Percentiles rank a stretch among this genome's conserved stretches.
Evolutionary conservation across 768 basidiomycete genomes (phyloP).

Genomic region (Sporobolomyces roseus): DNA sequence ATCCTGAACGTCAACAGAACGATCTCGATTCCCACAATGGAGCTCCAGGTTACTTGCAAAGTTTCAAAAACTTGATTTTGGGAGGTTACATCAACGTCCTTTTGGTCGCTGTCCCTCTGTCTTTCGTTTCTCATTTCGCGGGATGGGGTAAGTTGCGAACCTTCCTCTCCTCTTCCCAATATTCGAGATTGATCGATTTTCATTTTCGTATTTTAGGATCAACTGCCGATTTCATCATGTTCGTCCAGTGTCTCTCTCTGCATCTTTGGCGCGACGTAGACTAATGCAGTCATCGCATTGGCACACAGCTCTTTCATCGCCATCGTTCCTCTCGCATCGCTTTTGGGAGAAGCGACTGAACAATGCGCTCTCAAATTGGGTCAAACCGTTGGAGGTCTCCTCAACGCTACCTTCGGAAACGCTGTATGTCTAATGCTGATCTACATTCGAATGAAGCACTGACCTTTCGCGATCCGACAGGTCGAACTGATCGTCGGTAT

Average conservation of each 20-base stretch:
- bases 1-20: slow-evolving; percentile 1
- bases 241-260: not conserved
- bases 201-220: slow-evolving; percentile 18
- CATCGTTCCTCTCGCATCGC: slow-evolving; percentile 80
- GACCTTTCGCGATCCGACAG: no score
- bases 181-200: not conserved
- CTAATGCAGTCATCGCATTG: not conserved
- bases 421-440: slow-evolving; percentile 49
- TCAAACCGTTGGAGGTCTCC: slow-evolving; percentile 75
- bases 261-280: no score
- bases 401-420: slow-evolving; percentile 75
- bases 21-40: not conserved
- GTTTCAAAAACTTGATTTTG: slow-evolving; percentile 48
- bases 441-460: not conserved
- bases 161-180: no score
- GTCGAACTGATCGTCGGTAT: slow-evolving; percentile 59
- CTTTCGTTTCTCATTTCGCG: slow-evolving; percentile 60
- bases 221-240: slow-evolving; percentile 43
- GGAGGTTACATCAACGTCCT: slow-evolving; percentile 65
- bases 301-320: slow-evolving; percentile 58
- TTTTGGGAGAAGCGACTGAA: slow-evolving; percentile 76
- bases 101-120: slow-evolving; percentile 74
- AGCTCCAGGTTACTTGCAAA: slow-evolving; percentile 35
- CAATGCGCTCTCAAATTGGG: slow-evolving; percentile 68
- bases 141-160: slow-evolving; percentile 67